Conservation (phyloP, 768 basidiomycete species). For the Boletus subcaerulescens region DNA sequence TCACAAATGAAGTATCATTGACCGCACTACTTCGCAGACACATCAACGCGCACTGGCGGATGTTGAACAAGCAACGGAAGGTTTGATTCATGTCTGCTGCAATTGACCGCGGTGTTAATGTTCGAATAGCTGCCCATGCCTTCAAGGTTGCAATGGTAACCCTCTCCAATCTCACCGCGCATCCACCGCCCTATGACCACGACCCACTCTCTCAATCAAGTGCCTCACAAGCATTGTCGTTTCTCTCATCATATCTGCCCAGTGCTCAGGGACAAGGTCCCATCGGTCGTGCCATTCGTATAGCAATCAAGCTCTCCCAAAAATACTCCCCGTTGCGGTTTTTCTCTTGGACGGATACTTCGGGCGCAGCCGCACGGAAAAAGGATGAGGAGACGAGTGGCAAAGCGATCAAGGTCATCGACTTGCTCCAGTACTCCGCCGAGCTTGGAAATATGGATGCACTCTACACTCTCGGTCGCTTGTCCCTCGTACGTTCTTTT, state of each 20-base stretch:
- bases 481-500: slow-evolving; percentile 57
- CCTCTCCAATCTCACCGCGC: slow-evolving; percentile 59
- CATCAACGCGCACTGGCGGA: slow-evolving; percentile 17
- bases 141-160: slow-evolving; percentile 74
- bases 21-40: slow-evolving; percentile 11
- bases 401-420: slow-evolving; percentile 79
- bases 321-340: slow-evolving; percentile 50
- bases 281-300: slow-evolving; percentile 65
- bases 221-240: slow-evolving; percentile 43
- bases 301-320: slow-evolving; percentile 62
- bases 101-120: background rate
- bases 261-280: slow-evolving; percentile 77
- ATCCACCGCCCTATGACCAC: slow-evolving; percentile 53
- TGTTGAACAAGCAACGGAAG: slow-evolving; percentile 50
- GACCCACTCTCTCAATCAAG: slow-evolving; percentile 41
- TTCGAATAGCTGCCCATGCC: slow-evolving; percentile 56
- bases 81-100: slow-evolving; percentile 27
- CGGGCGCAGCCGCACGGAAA: slow-evolving; percentile 42
- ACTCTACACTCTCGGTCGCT: slow-evolving; percentile 59
- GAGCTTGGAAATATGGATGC: slow-evolving; percentile 78
- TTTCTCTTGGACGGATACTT: slow-evolving; percentile 41
- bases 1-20: background rate
- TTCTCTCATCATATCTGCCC: slow-evolving; percentile 66
- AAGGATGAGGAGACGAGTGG: slow-evolving; percentile 65
- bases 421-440: slow-evolving; percentile 75